phyloP scores from a whole-genome alignment of 108 stramenopile genomes.

The Stephanodiscus minutulus region DNA sequence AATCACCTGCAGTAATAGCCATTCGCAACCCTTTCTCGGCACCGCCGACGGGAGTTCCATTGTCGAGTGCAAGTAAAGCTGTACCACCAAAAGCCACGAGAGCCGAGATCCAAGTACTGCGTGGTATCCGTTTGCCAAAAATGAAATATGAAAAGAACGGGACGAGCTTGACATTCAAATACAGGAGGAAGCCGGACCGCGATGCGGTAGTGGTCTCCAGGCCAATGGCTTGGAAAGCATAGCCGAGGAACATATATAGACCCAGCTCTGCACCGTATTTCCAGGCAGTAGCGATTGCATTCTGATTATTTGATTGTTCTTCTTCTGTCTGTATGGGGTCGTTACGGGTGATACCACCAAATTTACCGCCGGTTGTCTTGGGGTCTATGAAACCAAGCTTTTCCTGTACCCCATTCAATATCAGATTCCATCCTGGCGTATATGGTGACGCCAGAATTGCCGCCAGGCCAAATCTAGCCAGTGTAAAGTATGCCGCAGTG shows the following conservation, averaged over 20 bases:
- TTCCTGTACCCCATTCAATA: neutral
- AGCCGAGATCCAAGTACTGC: conserved; percentile 74
- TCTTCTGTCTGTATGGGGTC: neutral
- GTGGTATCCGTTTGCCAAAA: conserved; percentile 57
- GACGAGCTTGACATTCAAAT: conserved; percentile 90
- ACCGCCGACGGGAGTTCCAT: too few species aligned
- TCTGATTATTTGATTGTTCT: neutral
- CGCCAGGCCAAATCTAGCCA: conserved; percentile 74
- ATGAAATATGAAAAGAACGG: conserved; percentile 77
- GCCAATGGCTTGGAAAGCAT: conserved; percentile 86
- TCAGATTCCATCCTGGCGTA: conserved; percentile 44
- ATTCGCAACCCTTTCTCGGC: conserved; percentile 20
- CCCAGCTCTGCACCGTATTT: conserved; percentile 82
- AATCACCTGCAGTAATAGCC: conserved; percentile 65
- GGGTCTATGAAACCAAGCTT: neutral
- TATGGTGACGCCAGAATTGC: conserved; percentile 65
- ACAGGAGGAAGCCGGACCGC: conserved; percentile 82
- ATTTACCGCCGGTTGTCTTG: neutral
- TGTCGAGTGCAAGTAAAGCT: conserved; percentile 69
- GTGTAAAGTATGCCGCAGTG: conserved; percentile 63
- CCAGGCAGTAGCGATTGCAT: conserved; percentile 43
- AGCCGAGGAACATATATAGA: conserved; percentile 87
- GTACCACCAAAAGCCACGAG: conserved; percentile 79
- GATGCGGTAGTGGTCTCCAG: conserved; percentile 82
- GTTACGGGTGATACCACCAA: neutral